Evolutionary conservation across 805 yeast species (phyloP).

Genomic region (Starmerella cellae): DNA sequence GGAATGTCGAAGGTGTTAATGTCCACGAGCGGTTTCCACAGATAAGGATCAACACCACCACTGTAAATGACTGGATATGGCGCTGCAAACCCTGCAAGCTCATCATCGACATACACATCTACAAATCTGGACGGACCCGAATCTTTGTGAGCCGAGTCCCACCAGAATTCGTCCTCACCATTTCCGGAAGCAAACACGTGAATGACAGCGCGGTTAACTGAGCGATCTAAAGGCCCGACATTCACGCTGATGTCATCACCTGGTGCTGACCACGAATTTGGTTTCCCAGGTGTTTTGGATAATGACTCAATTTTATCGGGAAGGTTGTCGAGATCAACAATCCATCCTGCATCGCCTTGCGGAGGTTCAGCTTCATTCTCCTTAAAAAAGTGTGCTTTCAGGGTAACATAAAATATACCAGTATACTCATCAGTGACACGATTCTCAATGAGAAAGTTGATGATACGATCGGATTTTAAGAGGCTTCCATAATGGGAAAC

Average conservation of each 20-base stretch:
- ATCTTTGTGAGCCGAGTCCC: slow-evolving; percentile 27
- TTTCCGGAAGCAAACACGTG: slow-evolving; percentile 60
- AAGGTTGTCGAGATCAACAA: slow-evolving; percentile 9
- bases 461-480: slow-evolving; percentile 29
- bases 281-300: slow-evolving; percentile 1
- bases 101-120: slow-evolving; percentile 47
- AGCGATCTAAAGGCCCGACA: slow-evolving; percentile 14
- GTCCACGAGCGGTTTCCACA: slow-evolving; percentile 74
- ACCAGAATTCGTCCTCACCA: slow-evolving; percentile 78
- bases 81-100: slow-evolving; percentile 44
- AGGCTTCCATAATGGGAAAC: slow-evolving; percentile 43
- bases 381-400: slow-evolving; percentile 40
- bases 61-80: slow-evolving; percentile 69
- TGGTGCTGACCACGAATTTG: slow-evolving; percentile 17
- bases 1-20: slow-evolving; percentile 60
- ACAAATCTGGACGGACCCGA: slow-evolving; percentile 36
- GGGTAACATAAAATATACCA: slow-evolving; percentile 46
- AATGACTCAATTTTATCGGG: slow-evolving; percentile 13
- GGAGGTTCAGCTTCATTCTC: slow-evolving; percentile 1
- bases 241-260: slow-evolving; percentile 11
- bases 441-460: slow-evolving; percentile 42
- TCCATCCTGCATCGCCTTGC: slow-evolving; percentile 17
- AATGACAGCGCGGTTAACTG: slow-evolving; percentile 34
- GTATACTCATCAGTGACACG: slow-evolving; percentile 36
- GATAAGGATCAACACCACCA: slow-evolving; percentile 67